These are phyloP conservation scores for Eutrema salsugineum DNA, from an alignment of 441 rosid genomes.

Conservation along the genomic window DNA sequence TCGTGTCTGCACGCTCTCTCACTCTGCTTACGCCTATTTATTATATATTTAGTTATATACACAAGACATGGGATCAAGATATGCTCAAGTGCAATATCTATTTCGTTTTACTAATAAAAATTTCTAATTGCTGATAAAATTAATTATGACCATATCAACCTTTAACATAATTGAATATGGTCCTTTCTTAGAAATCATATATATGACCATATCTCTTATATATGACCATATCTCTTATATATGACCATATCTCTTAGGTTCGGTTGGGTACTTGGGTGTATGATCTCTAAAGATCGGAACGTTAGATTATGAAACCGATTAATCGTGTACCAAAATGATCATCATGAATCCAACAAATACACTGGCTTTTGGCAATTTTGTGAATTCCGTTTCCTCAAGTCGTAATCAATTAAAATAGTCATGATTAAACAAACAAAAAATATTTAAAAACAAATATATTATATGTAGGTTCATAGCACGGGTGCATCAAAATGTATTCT, in stretches of 20 bases:
- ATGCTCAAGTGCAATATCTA: slow-evolving; percentile 15
- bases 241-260: no score
- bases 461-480: no score
- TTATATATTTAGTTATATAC: no score
- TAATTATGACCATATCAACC: slow-evolving; percentile 11
- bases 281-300: not conserved
- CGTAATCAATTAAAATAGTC: not conserved
- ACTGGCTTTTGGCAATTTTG: not conserved
- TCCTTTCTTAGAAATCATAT: not conserved
- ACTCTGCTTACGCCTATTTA: slow-evolving; percentile 13
- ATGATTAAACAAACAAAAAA: no score
- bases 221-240: no score
- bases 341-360: not conserved
- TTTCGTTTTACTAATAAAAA: not conserved
- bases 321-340: not conserved
- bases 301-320: not conserved
- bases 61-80: slow-evolving; percentile 25
- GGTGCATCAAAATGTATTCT: not conserved
- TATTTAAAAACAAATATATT: no score
- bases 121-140: not conserved
- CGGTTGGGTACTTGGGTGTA: not conserved
- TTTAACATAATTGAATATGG: not conserved
- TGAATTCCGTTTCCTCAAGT: not conserved
- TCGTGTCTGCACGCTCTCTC: slow-evolving; percentile 73
- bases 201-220: no score